Percentiles rank a stretch among this genome's conserved stretches.
Conservation (phyloP, 169 alveolate species). For the Theileria annulata region DNA sequence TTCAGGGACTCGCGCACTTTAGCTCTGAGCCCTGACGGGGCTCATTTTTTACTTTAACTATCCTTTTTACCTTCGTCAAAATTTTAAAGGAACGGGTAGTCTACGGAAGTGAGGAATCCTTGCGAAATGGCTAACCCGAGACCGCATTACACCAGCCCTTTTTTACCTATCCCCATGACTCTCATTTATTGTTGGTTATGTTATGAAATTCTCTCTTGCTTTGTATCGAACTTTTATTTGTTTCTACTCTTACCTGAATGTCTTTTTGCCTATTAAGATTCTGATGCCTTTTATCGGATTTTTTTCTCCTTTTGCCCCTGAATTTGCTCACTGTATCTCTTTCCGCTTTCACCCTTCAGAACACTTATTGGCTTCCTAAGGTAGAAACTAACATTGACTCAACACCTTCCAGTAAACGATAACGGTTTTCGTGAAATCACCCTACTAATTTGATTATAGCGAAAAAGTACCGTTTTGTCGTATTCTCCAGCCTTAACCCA, state of each 20-base stretch:
- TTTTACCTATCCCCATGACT: background rate
- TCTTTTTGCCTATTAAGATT: background rate
- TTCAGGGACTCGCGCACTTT: background rate
- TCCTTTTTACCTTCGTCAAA: background rate
- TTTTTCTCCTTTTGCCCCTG: background rate
- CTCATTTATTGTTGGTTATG: background rate
- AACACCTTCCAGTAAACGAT: background rate
- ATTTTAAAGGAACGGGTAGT: background rate
- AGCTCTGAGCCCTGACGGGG: background rate
- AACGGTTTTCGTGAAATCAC: background rate
- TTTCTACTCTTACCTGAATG: background rate
- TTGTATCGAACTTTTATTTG: background rate
- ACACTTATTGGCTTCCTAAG: background rate
- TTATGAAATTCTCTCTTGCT: background rate
- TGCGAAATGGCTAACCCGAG: background rate
- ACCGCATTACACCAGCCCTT: background rate
- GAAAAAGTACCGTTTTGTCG: background rate
- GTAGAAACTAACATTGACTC: background rate
- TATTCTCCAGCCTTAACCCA: background rate
- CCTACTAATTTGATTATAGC: background rate
- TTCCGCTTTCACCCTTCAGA: background rate
- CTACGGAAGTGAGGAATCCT: background rate
- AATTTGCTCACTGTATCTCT: background rate
- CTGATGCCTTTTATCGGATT: background rate
- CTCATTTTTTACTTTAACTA: background rate